phyloP scores from a whole-genome alignment of 2,329 filamentous ascomycete genomes.

The Cladosporium sphaerospermum region DNA sequence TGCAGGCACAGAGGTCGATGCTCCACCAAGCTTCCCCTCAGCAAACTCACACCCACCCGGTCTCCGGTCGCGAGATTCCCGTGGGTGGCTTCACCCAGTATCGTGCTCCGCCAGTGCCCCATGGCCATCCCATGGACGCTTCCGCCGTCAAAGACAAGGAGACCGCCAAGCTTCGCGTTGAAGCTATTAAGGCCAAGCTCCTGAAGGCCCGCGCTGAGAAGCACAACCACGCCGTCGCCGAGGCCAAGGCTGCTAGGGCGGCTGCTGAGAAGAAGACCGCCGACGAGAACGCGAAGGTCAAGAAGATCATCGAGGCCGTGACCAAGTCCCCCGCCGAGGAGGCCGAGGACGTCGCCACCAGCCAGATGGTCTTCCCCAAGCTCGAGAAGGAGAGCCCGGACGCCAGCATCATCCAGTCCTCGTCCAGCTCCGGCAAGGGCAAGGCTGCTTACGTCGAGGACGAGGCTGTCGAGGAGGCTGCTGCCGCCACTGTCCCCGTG shows the following conservation, averaged over 20 bases:
- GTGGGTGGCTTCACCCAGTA: not conserved
- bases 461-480: conserved; percentile 45
- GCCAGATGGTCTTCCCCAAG: conserved; percentile 94
- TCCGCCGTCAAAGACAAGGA: conserved; percentile 17
- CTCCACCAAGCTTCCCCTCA: not conserved
- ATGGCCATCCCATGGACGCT: not conserved
- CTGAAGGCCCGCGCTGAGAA: conserved; percentile 26
- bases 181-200: conserved; percentile 28
- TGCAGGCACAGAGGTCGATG: not conserved
- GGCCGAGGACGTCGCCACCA: conserved; percentile 35
- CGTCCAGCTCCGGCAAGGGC: conserved; percentile 29
- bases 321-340: conserved; percentile 27
- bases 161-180: conserved; percentile 26
- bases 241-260: conserved; percentile 20
- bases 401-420: conserved; percentile 64
- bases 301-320: conserved; percentile 25
- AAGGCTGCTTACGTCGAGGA: conserved; percentile 53
- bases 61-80: not conserved
- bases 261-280: conserved; percentile 24
- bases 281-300: conserved; percentile 23
- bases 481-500: conserved; percentile 22
- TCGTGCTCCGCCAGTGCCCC: not conserved
- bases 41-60: conserved; percentile 4
- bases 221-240: conserved; percentile 13
- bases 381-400: conserved; percentile 88